These are phyloP conservation scores for Sugiyamaella sp. DNA, from an alignment of 1,139 yeast genomes.

Conservation along the genomic window DNA sequence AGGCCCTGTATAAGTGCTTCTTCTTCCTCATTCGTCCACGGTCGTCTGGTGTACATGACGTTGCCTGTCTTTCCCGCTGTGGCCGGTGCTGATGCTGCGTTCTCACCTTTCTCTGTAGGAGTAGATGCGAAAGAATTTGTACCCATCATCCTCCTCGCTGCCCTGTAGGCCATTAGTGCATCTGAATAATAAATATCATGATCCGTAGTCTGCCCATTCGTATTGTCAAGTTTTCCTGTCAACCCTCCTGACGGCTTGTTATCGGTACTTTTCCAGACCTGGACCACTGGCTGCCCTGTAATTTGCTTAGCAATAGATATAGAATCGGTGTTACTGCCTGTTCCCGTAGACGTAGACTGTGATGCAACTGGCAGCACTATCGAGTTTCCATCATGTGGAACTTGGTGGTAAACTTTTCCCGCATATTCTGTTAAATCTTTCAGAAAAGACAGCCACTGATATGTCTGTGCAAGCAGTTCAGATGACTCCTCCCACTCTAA, in stretches of 20 bases:
- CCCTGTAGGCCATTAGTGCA: slow-evolving; percentile 16
- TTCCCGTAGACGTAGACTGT: not conserved
- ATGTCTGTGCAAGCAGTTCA: slow-evolving; percentile 57
- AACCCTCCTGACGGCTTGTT: not conserved
- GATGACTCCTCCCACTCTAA: slow-evolving; percentile 54
- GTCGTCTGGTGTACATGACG: slow-evolving; percentile 51
- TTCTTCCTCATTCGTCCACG: slow-evolving; percentile 92
- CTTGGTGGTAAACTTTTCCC: slow-evolving; percentile 56
- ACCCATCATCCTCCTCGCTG: slow-evolving; percentile 20
- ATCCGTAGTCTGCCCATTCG: not conserved
- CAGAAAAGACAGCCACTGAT: slow-evolving; percentile 73
- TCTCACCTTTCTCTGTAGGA: slow-evolving; percentile 14
- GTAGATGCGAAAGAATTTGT: slow-evolving; percentile 1
- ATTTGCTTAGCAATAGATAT: slow-evolving; percentile 3
- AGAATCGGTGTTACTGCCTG: not conserved
- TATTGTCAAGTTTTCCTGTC: not conserved
- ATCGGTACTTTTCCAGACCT: slow-evolving; percentile 20
- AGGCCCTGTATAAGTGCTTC: slow-evolving; percentile 80
- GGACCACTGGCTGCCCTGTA: slow-evolving; percentile 8
- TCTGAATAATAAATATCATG: slow-evolving; percentile 13
- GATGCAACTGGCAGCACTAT: not conserved
- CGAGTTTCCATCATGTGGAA: slow-evolving; percentile 9
- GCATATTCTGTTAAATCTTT: slow-evolving; percentile 79
- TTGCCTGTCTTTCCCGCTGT: slow-evolving; percentile 15
- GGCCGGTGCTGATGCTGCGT: slow-evolving; percentile 7